Percentiles rank a stretch among this genome's conserved stretches.
phyloP scores from a whole-genome alignment of 75 land plant genomes.

The Selaginella tamariscina region DNA sequence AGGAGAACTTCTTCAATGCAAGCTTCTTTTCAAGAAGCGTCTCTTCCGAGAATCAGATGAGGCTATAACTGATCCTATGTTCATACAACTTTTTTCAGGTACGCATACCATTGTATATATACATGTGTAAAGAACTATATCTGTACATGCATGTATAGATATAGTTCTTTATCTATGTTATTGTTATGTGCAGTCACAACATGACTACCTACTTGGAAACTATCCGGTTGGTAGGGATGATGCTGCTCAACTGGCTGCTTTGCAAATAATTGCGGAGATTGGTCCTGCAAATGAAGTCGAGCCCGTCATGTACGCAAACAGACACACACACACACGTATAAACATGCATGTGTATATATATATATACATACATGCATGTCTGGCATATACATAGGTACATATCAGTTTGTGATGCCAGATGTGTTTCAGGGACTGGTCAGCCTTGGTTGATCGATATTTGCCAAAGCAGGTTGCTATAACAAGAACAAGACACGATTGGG shows the following conservation, averaged over 20 bases:
- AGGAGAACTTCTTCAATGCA: constrained; percentile 88
- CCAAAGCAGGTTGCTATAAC: constrained; percentile 91
- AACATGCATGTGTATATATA: too few relatives aligned
- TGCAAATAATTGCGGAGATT: constrained; percentile 83
- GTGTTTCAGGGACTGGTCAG: constrained; percentile 70
- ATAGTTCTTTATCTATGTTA: too few relatives aligned
- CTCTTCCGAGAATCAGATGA: constrained; percentile 96
- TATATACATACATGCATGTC: not conserved
- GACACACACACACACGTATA: too few relatives aligned
- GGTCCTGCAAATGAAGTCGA: constrained; percentile 66
- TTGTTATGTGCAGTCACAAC: constrained; percentile 68
- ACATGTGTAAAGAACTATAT: too few relatives aligned
- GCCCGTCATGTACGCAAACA: constrained; percentile 49
- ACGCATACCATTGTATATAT: too few relatives aligned
- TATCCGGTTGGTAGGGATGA: constrained; percentile 97
- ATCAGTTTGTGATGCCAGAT: too few relatives aligned
- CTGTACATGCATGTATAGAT: too few relatives aligned
- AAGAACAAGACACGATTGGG: constrained; percentile 85
- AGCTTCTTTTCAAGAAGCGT: constrained; percentile 85
- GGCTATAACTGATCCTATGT: constrained; percentile 86
- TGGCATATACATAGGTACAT: too few relatives aligned
- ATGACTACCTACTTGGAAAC: constrained; percentile 91
- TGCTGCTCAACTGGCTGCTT: constrained; percentile 89
- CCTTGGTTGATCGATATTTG: constrained; percentile 66
- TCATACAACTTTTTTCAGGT: constrained; percentile 94